Conservation (phyloP, 179 eudicot species). For the Silene noctiflora region DNA sequence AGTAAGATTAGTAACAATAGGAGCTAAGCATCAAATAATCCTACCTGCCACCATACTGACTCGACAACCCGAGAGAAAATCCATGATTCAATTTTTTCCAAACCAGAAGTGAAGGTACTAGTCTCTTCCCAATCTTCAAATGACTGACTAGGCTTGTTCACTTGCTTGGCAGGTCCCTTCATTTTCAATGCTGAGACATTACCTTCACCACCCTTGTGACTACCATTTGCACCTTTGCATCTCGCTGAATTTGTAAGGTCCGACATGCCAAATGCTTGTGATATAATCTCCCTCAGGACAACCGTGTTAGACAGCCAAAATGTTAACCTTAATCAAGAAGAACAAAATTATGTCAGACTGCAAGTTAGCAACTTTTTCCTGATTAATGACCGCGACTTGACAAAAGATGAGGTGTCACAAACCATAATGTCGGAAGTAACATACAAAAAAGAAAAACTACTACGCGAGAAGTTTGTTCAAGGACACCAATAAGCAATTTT, state of each 20-base stretch:
- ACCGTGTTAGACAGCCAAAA: constrained; percentile 90
- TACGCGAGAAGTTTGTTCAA: no score
- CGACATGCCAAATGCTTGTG: constrained; percentile 68
- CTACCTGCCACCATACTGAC: constrained; percentile 98
- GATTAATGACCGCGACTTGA: background rate
- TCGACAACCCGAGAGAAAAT: constrained; percentile 82
- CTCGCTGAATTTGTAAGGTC: constrained; percentile 30
- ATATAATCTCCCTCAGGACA: constrained; percentile 72
- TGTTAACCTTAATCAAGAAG: constrained; percentile 55
- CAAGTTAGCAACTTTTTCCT: background rate
- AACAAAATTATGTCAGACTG: constrained; percentile 18
- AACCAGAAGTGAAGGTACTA: constrained; percentile 66
- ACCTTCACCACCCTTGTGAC: constrained; percentile 28
- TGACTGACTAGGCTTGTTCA: constrained; percentile 33
- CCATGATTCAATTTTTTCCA: constrained; percentile 86
- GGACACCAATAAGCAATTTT: no score
- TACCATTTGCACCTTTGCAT: constrained; percentile 19
- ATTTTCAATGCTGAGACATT: constrained; percentile 36
- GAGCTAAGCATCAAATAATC: background rate
- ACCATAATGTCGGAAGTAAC: background rate
- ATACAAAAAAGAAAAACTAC: no score
- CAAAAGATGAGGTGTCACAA: no score
- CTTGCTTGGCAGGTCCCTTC: constrained; percentile 39
- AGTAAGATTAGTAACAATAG: background rate
- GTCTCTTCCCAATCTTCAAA: constrained; percentile 94